Conservation (phyloP, 495 filamentous ascomycete genomes). For the Daldinia vernicosa region DNA sequence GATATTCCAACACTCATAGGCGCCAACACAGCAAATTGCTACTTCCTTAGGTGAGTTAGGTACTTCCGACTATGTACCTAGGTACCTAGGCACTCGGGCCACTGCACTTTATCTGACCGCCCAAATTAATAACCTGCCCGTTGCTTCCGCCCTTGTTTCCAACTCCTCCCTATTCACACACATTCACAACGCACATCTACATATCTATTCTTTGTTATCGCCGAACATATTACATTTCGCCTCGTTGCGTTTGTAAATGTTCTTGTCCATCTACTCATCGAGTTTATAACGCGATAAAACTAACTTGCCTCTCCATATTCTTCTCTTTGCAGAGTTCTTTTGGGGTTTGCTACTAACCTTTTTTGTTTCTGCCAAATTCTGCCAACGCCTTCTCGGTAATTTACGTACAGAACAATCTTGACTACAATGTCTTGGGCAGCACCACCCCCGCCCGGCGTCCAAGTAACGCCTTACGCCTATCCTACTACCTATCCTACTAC, state of each 20-base stretch:
- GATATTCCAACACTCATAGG: background rate
- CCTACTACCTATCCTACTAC: constrained; percentile 37
- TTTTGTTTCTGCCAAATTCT: constrained; percentile 8
- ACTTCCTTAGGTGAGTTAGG: too few relatives aligned
- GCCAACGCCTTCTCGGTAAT: background rate
- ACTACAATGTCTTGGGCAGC: constrained; percentile 47
- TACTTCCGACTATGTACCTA: background rate
- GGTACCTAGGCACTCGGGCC: background rate
- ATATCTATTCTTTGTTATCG: constrained; percentile 9
- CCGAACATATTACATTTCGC: constrained; percentile 11
- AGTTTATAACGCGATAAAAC: constrained; percentile 9
- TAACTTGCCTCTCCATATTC: constrained; percentile 1
- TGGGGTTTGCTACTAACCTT: constrained; percentile 24
- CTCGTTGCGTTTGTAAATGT: constrained; percentile 9
- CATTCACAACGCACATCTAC: constrained; percentile 1
- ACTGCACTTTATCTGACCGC: background rate
- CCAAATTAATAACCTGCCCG: background rate
- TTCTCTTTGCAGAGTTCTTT: constrained; percentile 5
- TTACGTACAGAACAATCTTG: constrained; percentile 1
- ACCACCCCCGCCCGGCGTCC: constrained; percentile 46
- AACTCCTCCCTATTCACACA: constrained; percentile 4
- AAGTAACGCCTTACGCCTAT: constrained; percentile 47
- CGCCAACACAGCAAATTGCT: background rate
- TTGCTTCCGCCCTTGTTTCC: background rate
- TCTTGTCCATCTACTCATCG: constrained; percentile 12